Evolutionary conservation across 352 stramenopile genomes (phyloP).

Genomic region (Phytopythium chamaehyphon): DNA sequence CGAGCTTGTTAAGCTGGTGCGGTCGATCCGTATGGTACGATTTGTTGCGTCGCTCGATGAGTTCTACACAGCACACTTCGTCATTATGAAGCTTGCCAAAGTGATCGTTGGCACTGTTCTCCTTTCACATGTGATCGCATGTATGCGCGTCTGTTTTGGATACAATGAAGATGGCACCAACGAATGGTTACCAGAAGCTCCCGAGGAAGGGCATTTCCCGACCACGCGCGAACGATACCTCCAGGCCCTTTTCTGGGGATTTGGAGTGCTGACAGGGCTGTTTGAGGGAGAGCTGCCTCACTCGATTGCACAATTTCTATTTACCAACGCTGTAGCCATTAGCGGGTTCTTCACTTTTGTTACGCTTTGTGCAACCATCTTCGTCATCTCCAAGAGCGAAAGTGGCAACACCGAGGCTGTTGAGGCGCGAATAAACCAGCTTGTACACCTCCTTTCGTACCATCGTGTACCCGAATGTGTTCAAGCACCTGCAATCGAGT

Average conservation of each 20-base stretch:
- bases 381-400: slow-evolving; percentile 79
- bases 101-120: slow-evolving; percentile 45
- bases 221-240: slow-evolving; percentile 34
- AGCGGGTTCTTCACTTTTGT: slow-evolving; percentile 73
- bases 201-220: slow-evolving; percentile 15
- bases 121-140: slow-evolving; percentile 55
- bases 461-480: slow-evolving; percentile 54
- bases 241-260: slow-evolving; percentile 56
- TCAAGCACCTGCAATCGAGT: slow-evolving; percentile 61
- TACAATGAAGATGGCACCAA: slow-evolving; percentile 42
- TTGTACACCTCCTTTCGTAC: slow-evolving; percentile 67
- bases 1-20: slow-evolving; percentile 35
- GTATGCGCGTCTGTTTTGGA: slow-evolving; percentile 53
- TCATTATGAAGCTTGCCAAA: slow-evolving; percentile 39
- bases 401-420: slow-evolving; percentile 52
- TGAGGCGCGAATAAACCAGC: slow-evolving; percentile 66
- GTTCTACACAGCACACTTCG: slow-evolving; percentile 63
- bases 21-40: slow-evolving; percentile 31
- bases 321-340: slow-evolving; percentile 58
- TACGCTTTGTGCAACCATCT: slow-evolving; percentile 64
- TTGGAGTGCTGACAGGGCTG: slow-evolving; percentile 57
- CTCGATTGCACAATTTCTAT: slow-evolving; percentile 45
- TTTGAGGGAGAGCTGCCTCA: slow-evolving; percentile 69
- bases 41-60: slow-evolving; percentile 53
- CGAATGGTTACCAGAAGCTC: slow-evolving; percentile 40